Evolutionary conservation across 306 rosid genomes (phyloP).

Genomic region (Dryas drummondii): DNA sequence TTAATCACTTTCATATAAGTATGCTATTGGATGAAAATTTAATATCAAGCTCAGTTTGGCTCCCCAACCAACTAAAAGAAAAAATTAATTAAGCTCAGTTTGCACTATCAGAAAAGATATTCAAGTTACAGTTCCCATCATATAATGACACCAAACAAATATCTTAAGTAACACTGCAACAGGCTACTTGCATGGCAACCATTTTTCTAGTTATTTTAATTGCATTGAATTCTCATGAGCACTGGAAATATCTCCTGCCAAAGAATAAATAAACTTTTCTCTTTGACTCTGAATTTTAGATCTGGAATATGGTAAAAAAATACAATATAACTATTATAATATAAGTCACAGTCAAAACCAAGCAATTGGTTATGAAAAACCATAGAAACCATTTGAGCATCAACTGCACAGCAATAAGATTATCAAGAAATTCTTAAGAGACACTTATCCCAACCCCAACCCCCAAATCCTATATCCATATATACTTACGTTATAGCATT

Average conservation of each 20-base stretch:
- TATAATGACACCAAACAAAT: neutral
- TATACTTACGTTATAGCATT: too few relatives aligned
- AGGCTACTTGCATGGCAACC: neutral
- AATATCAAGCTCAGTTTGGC: neutral
- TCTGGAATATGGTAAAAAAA: neutral
- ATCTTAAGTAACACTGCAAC: neutral
- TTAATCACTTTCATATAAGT: neutral
- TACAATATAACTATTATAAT: neutral
- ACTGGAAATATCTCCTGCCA: neutral
- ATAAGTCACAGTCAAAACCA: neutral
- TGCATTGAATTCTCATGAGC: neutral
- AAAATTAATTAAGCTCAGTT: too few relatives aligned
- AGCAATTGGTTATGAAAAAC: neutral
- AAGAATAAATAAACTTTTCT: neutral
- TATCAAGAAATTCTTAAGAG: too few relatives aligned
- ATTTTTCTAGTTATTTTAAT: conserved; percentile 2
- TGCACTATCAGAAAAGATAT: neutral
- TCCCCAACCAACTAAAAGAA: too few relatives aligned
- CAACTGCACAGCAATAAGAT: neutral
- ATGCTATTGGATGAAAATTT: neutral
- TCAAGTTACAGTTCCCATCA: conserved; percentile 1
- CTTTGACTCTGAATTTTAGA: neutral
- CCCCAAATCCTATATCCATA: too few relatives aligned
- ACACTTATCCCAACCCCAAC: too few relatives aligned
- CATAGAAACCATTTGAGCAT: neutral